Base-by-base conservation (phyloP, 257 asterid species). In the Schizonepeta tenuifolia region DNA sequence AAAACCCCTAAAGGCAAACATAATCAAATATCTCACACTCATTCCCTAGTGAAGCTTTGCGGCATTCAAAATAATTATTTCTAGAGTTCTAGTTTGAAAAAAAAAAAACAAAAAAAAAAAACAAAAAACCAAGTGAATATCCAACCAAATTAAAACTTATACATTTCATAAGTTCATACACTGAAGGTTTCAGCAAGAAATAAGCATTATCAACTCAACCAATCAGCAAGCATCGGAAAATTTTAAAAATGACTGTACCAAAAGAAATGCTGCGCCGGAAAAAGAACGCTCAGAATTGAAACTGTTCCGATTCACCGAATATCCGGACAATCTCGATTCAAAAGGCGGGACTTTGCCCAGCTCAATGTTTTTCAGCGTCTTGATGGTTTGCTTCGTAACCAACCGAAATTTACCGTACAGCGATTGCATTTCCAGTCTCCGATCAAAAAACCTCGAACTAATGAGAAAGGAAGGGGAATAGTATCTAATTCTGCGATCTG, bases 351-450 rank as follows among this genome's bases (percentile, higher is more conserved):
- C 36, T 51, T 50, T 61, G 28, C 33, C 46, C 50, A 49, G 38
- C 63, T 83, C 81, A 43, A 38, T 72, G 62, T 61, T 71, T 69
- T 67, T 87, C 81, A 85, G 72, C 63, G 72, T 70, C 61, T 12
- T 73, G 74, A 76, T 31, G 4, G 84, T 44, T 61, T 72, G 85
- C 70, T 78, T 86, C 68, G 85, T 58, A 21, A 77, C 70, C 17
- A 72, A 63, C 20, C 85, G 84, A 38, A 84, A 70, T 66, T 80
- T 83, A 9, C 89, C 83, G 70, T 56, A 79, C 17, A 85, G 60
- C 38, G 94, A 85, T 46, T 82, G 90, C 90, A 88, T 88, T 75
- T 74, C 78, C 43, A 13, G 43, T 65, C 72, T 40, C 72, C 67
- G 64, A 71, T 70, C 67, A 78, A 67, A 67, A 24, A 58, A 72